Evolutionary conservation across 129 eudicot genomes (phyloP).

Genomic region (Dittrichia graveolens): DNA sequence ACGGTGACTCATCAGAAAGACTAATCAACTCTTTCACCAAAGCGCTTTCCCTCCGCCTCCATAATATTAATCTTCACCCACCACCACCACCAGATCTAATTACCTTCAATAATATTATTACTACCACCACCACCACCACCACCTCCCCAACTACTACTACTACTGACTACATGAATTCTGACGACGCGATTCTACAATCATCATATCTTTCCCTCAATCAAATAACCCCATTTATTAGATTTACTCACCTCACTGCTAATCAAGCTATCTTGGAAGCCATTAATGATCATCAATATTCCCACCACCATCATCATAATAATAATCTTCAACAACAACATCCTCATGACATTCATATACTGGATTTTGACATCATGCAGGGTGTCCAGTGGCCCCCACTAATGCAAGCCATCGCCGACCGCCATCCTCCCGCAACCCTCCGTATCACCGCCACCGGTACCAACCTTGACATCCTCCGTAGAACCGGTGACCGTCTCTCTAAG

Average conservation of each 20-base stretch:
- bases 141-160: neutral
- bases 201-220: slow-evolving; percentile 71
- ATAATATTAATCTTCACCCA: slow-evolving; percentile 16
- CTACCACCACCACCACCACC: neutral
- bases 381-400: slow-evolving; percentile 95
- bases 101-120: neutral
- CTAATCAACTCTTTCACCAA: slow-evolving; percentile 53
- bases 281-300: neutral
- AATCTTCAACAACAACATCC: slow-evolving; percentile 20
- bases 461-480: slow-evolving; percentile 46
- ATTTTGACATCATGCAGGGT: slow-evolving; percentile 89
- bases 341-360: slow-evolving; percentile 63
- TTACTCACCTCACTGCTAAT: slow-evolving; percentile 86
- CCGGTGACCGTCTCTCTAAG: slow-evolving; percentile 74
- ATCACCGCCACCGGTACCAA: slow-evolving; percentile 75
- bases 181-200: slow-evolving; percentile 45
- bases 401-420: slow-evolving; percentile 72
- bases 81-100: slow-evolving; percentile 1
- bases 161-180: neutral
- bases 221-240: slow-evolving; percentile 80
- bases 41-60: slow-evolving; percentile 63
- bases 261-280: slow-evolving; percentile 88
- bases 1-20: slow-evolving; percentile 82
- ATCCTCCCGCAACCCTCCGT: slow-evolving; percentile 55
- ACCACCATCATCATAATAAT: too few species aligned